These are phyloP conservation scores for Vaccinium macrocarpon DNA, from an alignment of 148 eudicot species.

Conservation along the genomic window DNA sequence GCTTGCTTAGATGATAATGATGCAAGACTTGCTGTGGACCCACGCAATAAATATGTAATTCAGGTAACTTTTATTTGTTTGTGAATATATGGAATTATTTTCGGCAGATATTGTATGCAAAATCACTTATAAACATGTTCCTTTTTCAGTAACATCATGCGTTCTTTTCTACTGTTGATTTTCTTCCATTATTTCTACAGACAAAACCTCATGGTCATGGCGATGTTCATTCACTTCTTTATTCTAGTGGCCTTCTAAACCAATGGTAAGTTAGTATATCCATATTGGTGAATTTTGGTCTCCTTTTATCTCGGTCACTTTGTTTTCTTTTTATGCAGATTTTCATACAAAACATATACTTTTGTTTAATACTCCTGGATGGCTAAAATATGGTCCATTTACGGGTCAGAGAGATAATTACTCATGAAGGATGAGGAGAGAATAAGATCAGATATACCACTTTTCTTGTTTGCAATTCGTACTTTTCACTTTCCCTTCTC, in stretches of 20 bases:
- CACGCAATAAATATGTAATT: constrained; percentile 65
- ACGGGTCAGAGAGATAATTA: neutral
- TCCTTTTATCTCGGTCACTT: constrained; percentile 2
- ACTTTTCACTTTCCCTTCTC: neutral
- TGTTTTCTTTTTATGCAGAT: constrained; percentile 11
- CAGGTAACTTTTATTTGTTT: constrained; percentile 47
- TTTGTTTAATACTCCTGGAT: neutral
- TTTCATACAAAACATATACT: neutral
- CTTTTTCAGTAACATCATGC: neutral
- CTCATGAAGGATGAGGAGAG: neutral
- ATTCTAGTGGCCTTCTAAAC: constrained; percentile 69
- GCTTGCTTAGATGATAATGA: constrained; percentile 98
- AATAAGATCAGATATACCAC: neutral
- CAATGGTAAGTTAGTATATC: constrained; percentile 47
- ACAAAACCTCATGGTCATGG: constrained; percentile 99
- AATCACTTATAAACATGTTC: neutral
- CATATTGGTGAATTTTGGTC: neutral
- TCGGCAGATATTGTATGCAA: neutral
- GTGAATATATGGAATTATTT: neutral
- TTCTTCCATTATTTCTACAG: constrained; percentile 32
- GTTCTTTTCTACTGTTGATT: neutral
- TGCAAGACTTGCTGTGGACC: constrained; percentile 88
- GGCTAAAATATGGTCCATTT: neutral
- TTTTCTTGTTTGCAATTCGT: constrained; percentile 13
- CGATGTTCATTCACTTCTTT: constrained; percentile 93